Evolutionary conservation across 129 eudicot species (phyloP), one percentile per base, ranked within the genome.

Genomic region (Calendula officinalis): DNA sequence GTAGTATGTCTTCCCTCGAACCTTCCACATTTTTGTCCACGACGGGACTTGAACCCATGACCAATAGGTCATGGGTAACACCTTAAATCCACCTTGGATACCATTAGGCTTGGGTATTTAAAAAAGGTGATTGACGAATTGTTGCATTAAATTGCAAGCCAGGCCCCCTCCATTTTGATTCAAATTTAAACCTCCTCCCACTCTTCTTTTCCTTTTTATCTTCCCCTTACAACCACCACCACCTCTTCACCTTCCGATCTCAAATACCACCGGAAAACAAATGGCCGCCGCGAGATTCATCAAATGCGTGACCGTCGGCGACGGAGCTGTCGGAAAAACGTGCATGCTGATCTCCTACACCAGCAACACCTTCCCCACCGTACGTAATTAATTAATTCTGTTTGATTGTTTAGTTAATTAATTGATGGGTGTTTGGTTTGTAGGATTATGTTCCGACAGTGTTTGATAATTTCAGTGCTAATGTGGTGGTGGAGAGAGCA

Each of bases 371-470:
- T 81, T 81, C 55, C 86, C 86, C 9, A 81, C 82, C 5, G 86
- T 81, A 80, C 37, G 64, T 35, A 22, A 22, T 22, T 22, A 22
- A 22, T 69, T 50, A 49, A 2, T 8, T 35, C 53, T 37, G 37
- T 35, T 70, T 3, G 3, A 5, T 34, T 2, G 7, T 11, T 70
- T 46, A 35, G 3, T 41, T 16, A 32, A 43, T 30, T 33, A 0
- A 11, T 68, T 41, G 33, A 14, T 53, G 58, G 64, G 2, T 17
- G 16, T 42, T 72, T 41, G 52, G 34, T 59, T 16, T 56, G 71
- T 43, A 89, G 97, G 97, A 89, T 72, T 89, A 89, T 68, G 97
- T 89, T 30, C 97, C 97, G 17, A 89, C 97, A 1, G 97, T 89
- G 9, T 89, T 89, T 22, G 94, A 87, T 73, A 87, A 87, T 73